Evolutionary conservation across 225 moss, liverwort and hornwort species (phyloP).

Genomic region (Straminergon stramineum): DNA sequence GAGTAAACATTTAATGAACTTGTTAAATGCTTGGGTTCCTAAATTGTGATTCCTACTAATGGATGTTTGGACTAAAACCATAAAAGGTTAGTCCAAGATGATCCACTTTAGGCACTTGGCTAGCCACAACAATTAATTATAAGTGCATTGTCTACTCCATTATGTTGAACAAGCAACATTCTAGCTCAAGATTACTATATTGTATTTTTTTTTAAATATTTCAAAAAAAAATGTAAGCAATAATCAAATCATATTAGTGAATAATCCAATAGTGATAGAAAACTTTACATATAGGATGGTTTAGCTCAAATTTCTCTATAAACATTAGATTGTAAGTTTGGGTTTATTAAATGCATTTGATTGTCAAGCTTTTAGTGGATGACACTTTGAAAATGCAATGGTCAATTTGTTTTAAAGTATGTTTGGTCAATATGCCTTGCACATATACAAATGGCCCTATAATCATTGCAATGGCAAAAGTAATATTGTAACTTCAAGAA

Average conservation of each 20-base stretch:
- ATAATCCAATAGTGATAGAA: background rate
- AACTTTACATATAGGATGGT: background rate
- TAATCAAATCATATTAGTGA: fast-evolving
- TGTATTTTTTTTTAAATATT: background rate
- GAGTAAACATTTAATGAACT: background rate
- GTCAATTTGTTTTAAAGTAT: background rate
- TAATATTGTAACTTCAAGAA: background rate
- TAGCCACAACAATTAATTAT: background rate
- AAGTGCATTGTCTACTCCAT: background rate
- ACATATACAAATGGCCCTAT: background rate
- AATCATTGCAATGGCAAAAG: background rate
- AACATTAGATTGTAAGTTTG: background rate
- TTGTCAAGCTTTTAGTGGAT: background rate
- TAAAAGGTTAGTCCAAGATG: background rate
- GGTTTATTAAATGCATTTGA: background rate
- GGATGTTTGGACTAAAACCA: background rate
- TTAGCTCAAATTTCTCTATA: background rate
- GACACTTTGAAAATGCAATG: background rate
- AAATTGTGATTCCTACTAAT: too few relatives aligned
- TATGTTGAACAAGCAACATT: background rate
- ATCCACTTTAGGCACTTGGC: background rate
- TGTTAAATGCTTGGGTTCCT: background rate
- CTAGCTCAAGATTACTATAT: background rate
- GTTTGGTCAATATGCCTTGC: background rate
- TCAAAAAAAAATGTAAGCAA: background rate